These are phyloP conservation scores for Barnettozyma hawaiiensis DNA, from an alignment of 1,139 yeast species.

Conservation along the genomic window DNA sequence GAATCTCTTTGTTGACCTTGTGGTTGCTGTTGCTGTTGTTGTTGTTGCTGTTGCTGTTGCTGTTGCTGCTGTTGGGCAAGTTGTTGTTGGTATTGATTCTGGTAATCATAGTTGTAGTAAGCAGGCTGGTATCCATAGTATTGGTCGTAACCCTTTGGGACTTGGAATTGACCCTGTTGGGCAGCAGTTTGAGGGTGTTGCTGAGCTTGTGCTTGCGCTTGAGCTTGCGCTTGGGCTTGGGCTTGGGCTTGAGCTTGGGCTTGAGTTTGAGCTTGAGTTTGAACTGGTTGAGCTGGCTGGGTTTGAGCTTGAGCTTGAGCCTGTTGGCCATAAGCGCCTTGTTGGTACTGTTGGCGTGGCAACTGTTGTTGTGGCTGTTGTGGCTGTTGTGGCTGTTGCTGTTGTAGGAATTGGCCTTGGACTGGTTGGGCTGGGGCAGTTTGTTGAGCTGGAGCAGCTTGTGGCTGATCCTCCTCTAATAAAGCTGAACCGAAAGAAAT, in stretches of 20 bases:
- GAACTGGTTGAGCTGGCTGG: not conserved
- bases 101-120: constrained; percentile 12
- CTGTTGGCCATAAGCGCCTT: constrained; percentile 16
- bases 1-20: constrained; percentile 13
- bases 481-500: constrained; percentile 72
- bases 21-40: constrained; percentile 7
- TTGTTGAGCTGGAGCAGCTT: constrained; percentile 13
- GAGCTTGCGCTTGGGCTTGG: constrained; percentile 11
- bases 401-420: constrained; percentile 2
- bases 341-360: constrained; percentile 15
- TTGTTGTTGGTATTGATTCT: constrained; percentile 10
- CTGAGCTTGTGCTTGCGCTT: constrained; percentile 17
- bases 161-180: constrained; percentile 8
- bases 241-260: constrained; percentile 8
- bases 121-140: constrained; percentile 20
- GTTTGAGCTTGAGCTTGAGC: not conserved
- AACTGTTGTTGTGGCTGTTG: constrained; percentile 12
- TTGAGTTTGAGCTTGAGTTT: constrained; percentile 5
- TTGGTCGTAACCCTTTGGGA: constrained; percentile 28
- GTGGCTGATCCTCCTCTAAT: constrained; percentile 37
- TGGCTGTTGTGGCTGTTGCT: constrained; percentile 9
- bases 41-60: constrained; percentile 10
- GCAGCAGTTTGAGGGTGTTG: constrained; percentile 19
- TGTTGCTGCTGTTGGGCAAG: constrained; percentile 9
- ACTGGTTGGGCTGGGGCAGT: constrained; percentile 15